Percentiles rank a stretch among this genome's conserved stretches.
Evolutionary conservation across 169 alveolate species (phyloP).

Genomic region (Plasmodium yoelii): DNA sequence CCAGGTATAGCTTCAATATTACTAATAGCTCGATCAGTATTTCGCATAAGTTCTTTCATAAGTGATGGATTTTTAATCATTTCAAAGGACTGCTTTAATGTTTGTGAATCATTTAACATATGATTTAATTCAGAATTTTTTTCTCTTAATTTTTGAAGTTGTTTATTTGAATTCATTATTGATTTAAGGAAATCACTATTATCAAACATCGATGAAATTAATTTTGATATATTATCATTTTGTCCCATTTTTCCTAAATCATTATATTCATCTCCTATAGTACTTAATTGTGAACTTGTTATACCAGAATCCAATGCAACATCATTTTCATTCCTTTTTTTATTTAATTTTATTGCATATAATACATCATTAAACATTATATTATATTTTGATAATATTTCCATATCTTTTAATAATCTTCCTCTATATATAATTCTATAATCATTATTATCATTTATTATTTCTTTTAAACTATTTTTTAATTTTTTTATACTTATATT

Average conservation of each 20-base stretch:
- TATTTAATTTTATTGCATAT: conserved; percentile 41
- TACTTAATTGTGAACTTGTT: conserved; percentile 73
- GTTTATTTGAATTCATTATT: conserved; percentile 72
- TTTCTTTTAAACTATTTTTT: conserved; percentile 32
- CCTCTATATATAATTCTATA: conserved; percentile 70
- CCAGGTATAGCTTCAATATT: conserved; percentile 89
- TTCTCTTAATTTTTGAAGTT: conserved; percentile 71
- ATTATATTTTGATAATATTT: conserved; percentile 22
- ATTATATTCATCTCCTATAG: conserved; percentile 71
- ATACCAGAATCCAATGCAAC: conserved; percentile 66
- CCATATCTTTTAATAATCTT: conserved; percentile 56
- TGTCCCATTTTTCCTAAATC: conserved; percentile 33
- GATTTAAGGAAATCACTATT: conserved; percentile 71
- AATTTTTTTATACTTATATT: conserved; percentile 53
- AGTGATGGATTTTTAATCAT: conserved; percentile 85
- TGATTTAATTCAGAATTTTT: conserved; percentile 78
- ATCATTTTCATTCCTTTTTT: conserved; percentile 41
- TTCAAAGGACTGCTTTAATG: conserved; percentile 82
- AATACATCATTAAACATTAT: conserved; percentile 58
- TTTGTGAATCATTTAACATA: conserved; percentile 82
- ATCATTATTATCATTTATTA: conserved; percentile 32
- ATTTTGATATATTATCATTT: conserved; percentile 61
- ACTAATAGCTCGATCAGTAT: conserved; percentile 87
- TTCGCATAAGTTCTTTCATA: conserved; percentile 85
- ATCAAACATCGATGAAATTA: conserved; percentile 69